Evolutionary conservation across 208 protist species (phyloP).

Genomic region (Crithidia acanthocephali): DNA sequence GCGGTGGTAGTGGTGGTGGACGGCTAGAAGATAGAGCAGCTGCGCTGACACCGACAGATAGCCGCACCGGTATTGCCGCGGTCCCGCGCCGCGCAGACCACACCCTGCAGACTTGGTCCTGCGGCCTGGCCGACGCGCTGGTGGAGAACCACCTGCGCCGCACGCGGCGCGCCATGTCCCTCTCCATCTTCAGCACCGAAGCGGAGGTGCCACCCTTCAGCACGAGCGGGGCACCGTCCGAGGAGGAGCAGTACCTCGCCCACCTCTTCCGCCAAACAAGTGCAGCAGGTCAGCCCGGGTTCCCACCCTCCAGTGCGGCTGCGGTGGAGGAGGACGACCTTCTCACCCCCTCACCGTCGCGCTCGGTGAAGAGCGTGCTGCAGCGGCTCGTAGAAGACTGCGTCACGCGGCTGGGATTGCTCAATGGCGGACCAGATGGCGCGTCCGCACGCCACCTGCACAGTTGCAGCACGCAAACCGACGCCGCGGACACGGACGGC

Average conservation of each 20-base stretch:
- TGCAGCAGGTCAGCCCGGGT: not conserved
- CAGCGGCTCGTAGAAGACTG: conserved; percentile 48
- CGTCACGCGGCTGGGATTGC: conserved; percentile 11
- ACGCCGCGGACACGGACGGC: conserved; percentile 25
- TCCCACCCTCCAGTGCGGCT: not conserved
- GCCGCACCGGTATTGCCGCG: not conserved
- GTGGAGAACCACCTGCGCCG: conserved; percentile 86
- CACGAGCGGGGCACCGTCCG: conserved; percentile 34
- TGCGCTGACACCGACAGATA: not conserved
- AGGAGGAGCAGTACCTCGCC: conserved; percentile 51
- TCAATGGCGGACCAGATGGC: conserved; percentile 6
- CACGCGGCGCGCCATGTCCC: conserved; percentile 69
- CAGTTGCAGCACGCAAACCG: conserved; percentile 67
- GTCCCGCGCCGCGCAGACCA: conserved; percentile 14
- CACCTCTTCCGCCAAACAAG: conserved; percentile 47
- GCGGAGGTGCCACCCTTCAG: conserved; percentile 75
- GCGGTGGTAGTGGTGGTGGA: no score
- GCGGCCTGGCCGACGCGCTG: conserved; percentile 66
- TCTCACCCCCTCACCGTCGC: conserved; percentile 14
- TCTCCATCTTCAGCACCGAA: conserved; percentile 85
- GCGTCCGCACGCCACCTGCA: conserved; percentile 29
- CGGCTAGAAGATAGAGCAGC: conserved; percentile 12
- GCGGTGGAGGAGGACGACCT: conserved; percentile 32
- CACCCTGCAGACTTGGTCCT: conserved; percentile 51
- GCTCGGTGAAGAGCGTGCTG: conserved; percentile 59